Evolutionary conservation across 2,329 filamentous ascomycete genomes (phyloP), one percentile per base, ranked within the genome.

Genomic region (Fusarium fujikuroi): DNA sequence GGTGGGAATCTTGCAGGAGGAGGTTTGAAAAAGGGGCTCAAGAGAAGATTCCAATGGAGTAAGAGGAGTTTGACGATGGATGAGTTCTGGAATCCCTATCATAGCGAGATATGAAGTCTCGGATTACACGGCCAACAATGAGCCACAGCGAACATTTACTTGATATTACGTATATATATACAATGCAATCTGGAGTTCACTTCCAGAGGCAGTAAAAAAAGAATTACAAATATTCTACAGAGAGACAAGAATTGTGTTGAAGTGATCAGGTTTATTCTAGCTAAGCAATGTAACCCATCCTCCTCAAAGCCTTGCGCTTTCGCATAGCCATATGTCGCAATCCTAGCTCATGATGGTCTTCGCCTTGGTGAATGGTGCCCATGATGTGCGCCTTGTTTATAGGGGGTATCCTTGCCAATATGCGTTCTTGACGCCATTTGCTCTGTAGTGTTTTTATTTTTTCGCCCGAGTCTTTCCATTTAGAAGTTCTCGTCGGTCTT

Each of bases 401-500:
- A 40, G 39, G 66, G 70, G 70, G 72, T 74, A 70, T 73, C 66
- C 70, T 74, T 74, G 58, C 70, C 49, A 74, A 70, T 47, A 42
- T 47, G 70, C 69, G 52, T 53, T 52, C 47, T 53, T 39, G 9
- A 56, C 67, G 67, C 62, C 46, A 36, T 60, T 64, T 47, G 50
- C 23, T 60, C 54, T 63, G 56, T 54, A 52, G 25, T 54, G n/a
- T 28, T 44, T 69, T 44, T 30, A 16, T 30, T 42, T 56, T 39
- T 54, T 28, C 25, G n/a, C 25, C 16, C 11, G 34, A 37, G 36
- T 32, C 25, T 42, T 19, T 34, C 34, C 23, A n/a, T 44, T 50
- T 74, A 74, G 34, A 74, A 74, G 63, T 74, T 72, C 71, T 72
- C 70, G 18, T 72, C 70, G 46, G 70, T 73, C 66, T 73, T 73